Base-by-base conservation (phyloP, 495 filamentous ascomycete genomes). In the Apiosordaria backusii region DNA sequence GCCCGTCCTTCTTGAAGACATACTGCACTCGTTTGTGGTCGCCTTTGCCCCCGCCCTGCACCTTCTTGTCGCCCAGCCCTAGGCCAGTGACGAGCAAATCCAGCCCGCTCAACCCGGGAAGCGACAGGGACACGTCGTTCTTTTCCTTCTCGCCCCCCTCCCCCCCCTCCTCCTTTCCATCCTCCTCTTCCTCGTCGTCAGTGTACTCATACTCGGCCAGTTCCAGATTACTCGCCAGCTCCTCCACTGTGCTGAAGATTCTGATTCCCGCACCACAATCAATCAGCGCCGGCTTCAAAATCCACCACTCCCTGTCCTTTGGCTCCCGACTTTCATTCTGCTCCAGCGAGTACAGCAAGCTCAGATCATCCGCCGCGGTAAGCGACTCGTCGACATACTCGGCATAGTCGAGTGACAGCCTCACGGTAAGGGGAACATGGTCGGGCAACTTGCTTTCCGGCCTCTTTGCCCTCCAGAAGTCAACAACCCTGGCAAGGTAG, bases 331-430 rank as follows among this genome's bases (percentile, higher is more conserved):
- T 40, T 10, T 76, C 77, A 71, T 91, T 91, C 27, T 79, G 81
- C 27, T 78, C 81, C 55, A 90, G 83, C 25, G 85, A 87, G 50
- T 88, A 88, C 23, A 82, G 81, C 23, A 73, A 64, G 23, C 61
- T 65, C 27, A 93, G 76, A 73, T 92, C 90, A 62, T 82, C 92
- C 13, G 88, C 88, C 61, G 92, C 90, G 5, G 85, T 76, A 5
- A 93, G 78, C 2, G 90, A 89, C 55, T 93, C 90, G 67, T 92
- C 90, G 18, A 93, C 82, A 74, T 91, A 93, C 75, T 93, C 90
- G 1, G 87, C 87, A 70, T 91, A 93, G 75, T 93, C 90, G 35
- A 93, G 79, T 63, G 92, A 89, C 58, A 93, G 88, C 57, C 86
- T 83, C n/a, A 88, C 86, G 0, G 84, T 82, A 1, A 81, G 81